Evolutionary conservation across 441 rosid species (phyloP).

Genomic region (Cnidoscolus chayamansa): DNA sequence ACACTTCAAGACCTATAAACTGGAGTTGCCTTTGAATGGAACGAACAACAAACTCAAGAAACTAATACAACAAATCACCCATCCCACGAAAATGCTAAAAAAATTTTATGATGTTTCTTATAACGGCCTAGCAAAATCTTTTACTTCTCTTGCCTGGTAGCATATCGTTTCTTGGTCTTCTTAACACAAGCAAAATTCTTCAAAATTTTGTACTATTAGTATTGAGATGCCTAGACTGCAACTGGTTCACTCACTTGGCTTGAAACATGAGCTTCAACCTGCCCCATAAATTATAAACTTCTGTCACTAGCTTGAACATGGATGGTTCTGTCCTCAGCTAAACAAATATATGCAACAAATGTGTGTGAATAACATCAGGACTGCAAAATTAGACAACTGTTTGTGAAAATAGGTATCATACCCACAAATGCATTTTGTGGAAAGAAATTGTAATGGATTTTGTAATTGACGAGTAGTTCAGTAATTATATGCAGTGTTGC

Average conservation of each 20-base stretch:
- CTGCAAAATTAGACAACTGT: background rate
- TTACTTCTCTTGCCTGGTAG: conserved; percentile 2
- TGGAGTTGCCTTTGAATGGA: background rate
- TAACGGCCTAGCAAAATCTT: background rate
- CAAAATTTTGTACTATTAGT: conserved; percentile 29
- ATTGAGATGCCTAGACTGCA: conserved; percentile 45
- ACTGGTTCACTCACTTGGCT: conserved; percentile 57
- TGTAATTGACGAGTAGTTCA: background rate
- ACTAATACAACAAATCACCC: conserved; percentile 5
- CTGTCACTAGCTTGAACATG: conserved; percentile 32
- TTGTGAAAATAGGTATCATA: background rate
- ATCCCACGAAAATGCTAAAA: background rate
- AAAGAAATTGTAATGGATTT: background rate
- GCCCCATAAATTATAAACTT: conserved; percentile 32
- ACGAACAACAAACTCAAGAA: conserved; percentile 2
- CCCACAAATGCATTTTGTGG: background rate
- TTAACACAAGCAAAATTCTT: conserved; percentile 41
- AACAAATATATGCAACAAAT: conserved; percentile 25
- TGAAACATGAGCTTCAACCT: conserved; percentile 48
- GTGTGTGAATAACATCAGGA: conserved; percentile 19
- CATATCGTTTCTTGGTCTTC: conserved; percentile 21
- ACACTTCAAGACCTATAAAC: conserved; percentile 14
- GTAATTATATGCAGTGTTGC: background rate
- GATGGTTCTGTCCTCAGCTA: conserved; percentile 28
- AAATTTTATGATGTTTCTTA: conserved; percentile 15